Conservation (phyloP, 176 grass and related monocot genomes). For the Paspalum vaginatum region DNA sequence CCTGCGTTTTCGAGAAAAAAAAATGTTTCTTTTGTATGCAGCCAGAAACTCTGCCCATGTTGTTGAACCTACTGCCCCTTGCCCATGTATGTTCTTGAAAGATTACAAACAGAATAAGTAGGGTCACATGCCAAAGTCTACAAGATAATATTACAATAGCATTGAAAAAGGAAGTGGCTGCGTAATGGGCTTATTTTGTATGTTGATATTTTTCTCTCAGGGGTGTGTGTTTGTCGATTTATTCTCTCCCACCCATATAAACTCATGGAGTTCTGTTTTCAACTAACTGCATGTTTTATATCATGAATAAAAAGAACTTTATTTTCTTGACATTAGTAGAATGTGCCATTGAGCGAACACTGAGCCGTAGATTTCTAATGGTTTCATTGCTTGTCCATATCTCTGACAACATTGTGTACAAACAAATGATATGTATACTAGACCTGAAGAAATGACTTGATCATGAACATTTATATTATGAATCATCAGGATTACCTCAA, state of each 20-base stretch:
- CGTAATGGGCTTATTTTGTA: conserved; percentile 30
- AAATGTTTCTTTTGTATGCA: background rate
- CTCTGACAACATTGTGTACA: background rate
- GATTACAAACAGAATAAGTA: conserved; percentile 1
- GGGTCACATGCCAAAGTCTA: conserved; percentile 7
- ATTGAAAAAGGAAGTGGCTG: background rate
- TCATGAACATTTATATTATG: background rate
- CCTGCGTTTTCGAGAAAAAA: no score
- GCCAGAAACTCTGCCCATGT: background rate
- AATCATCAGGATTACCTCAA: background rate
- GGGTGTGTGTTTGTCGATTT: background rate
- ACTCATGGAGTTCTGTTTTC: background rate
- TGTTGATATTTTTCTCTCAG: background rate
- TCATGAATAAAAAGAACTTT: background rate
- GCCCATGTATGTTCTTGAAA: background rate
- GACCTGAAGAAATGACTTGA: background rate
- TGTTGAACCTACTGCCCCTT: background rate
- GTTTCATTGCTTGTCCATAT: conserved; percentile 12
- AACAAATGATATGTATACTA: conserved; percentile 11
- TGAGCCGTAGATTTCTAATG: background rate
- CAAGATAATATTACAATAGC: conserved; percentile 14
- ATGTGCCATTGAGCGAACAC: background rate
- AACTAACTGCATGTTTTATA: conserved; percentile 2
- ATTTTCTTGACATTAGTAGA: background rate
- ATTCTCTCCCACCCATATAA: background rate